phyloP scores from a whole-genome alignment of 2,329 filamentous ascomycete genomes.

The Magnaporthiopsis incrustans region DNA sequence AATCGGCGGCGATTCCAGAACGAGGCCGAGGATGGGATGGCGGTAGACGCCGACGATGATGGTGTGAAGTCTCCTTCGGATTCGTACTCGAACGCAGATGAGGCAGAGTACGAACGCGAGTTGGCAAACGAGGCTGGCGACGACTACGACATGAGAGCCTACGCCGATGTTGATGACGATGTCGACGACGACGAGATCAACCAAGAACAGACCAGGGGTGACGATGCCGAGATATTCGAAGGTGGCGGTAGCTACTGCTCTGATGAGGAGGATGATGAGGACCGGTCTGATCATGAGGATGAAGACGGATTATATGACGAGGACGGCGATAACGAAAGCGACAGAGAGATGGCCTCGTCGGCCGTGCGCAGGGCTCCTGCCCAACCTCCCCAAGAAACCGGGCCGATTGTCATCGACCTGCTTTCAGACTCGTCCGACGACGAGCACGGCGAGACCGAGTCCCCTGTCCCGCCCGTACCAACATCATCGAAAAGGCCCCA shows the following conservation, averaged over 20 bases:
- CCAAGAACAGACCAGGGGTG: neutral
- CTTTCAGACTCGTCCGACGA: constrained; percentile 38
- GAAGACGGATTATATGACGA: constrained; percentile 13
- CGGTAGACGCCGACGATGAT: constrained; percentile 13
- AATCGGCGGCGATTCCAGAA: constrained; percentile 18
- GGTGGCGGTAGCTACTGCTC: constrained; percentile 1
- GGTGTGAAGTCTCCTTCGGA: constrained; percentile 8
- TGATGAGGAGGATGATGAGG: constrained; percentile 10
- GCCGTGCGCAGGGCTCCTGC: neutral
- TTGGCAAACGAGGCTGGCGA: constrained; percentile 18
- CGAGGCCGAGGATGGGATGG: constrained; percentile 21
- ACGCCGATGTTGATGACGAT: constrained; percentile 22
- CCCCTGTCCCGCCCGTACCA: neutral
- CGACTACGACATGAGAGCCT: constrained; percentile 24
- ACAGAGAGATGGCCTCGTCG: constrained; percentile 10
- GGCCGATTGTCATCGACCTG: constrained; percentile 37
- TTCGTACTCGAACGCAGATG: constrained; percentile 16
- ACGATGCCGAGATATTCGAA: neutral
- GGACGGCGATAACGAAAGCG: constrained; percentile 13
- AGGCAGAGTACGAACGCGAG: constrained; percentile 24
- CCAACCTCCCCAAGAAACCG: constrained; percentile 5
- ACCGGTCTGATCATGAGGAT: constrained; percentile 14
- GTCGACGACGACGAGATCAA: constrained; percentile 10
- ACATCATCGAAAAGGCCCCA: neutral
- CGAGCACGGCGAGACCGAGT: neutral